Percentiles rank a stretch among this genome's conserved stretches.
These are phyloP conservation scores for Syzygium jambos DNA, from an alignment of 345 rosid genomes.

Conservation along the genomic window DNA sequence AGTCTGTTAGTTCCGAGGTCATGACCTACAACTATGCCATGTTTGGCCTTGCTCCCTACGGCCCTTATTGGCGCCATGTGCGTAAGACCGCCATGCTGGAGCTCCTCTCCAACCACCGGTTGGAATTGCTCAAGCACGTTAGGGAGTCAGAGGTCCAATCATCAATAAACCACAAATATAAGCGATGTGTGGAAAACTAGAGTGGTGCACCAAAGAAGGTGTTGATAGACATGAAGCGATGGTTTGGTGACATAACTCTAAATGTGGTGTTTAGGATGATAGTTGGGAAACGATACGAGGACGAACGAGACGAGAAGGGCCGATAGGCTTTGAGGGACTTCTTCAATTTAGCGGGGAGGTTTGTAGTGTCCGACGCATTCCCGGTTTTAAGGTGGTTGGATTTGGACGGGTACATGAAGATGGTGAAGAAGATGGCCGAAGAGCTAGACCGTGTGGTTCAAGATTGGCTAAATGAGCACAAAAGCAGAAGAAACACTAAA, in stretches of 20 bases:
- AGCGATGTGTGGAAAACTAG: not conserved
- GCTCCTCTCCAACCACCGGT: constrained; percentile 26
- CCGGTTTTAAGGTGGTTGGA: constrained; percentile 26
- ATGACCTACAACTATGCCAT: constrained; percentile 13
- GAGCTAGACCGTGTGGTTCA: constrained; percentile 9
- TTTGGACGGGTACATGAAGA: constrained; percentile 18
- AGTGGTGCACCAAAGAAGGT: not conserved
- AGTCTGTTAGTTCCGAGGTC: not conserved
- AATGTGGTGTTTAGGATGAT: constrained; percentile 12
- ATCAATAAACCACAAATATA: not conserved
- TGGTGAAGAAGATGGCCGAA: constrained; percentile 12
- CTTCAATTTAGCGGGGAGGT: constrained; percentile 5
- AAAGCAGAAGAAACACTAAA: constrained; percentile 1
- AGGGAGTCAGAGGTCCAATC: constrained; percentile 9
- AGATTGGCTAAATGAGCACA: constrained; percentile 34
- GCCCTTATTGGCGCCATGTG: constrained; percentile 19
- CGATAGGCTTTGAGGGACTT: not conserved
- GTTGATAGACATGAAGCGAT: constrained; percentile 15
- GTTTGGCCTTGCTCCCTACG: constrained; percentile 9
- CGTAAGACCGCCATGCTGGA: constrained; percentile 12
- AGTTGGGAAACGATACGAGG: constrained; percentile 6
- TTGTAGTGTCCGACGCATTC: constrained; percentile 13
- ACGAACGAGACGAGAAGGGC: not conserved
- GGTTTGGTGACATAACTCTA: constrained; percentile 16
- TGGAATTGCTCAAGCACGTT: constrained; percentile 8